Evolutionary conservation across 768 basidiomycete genomes (phyloP).

Genomic region (Naganishia onofrii): DNA sequence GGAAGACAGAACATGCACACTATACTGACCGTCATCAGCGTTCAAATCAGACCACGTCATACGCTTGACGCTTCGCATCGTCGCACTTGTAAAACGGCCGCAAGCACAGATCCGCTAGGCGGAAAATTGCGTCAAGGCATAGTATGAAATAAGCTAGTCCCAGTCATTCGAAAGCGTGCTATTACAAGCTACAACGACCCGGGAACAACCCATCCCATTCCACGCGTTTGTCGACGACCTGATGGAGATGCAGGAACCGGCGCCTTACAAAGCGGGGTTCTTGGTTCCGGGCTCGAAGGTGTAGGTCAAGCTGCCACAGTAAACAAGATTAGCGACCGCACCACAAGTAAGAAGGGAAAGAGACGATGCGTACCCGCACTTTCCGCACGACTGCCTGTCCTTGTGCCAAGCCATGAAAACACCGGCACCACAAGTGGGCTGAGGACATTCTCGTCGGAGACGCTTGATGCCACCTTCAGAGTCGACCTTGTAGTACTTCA

Average conservation of each 20-base stretch:
- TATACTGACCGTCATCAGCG: no score
- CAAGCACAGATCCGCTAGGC: no score
- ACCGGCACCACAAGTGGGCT: slow-evolving; percentile 56
- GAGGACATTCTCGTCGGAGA: slow-evolving; percentile 83
- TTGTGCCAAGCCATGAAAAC: slow-evolving; percentile 91
- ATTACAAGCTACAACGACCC: slow-evolving; percentile 2
- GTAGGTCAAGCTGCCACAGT: slow-evolving; percentile 45
- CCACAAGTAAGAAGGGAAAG: background rate
- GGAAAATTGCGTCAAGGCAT: no score
- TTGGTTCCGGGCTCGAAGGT: slow-evolving; percentile 51
- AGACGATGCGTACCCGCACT: slow-evolving; percentile 47
- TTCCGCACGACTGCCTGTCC: slow-evolving; percentile 94
- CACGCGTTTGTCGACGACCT: no score
- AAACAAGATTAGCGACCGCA: background rate
- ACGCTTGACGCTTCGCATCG: no score
- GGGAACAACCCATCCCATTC: background rate
- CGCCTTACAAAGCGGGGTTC: slow-evolving; percentile 40
- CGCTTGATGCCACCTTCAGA: slow-evolving; percentile 99
- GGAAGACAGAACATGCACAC: no score
- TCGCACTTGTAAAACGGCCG: no score
- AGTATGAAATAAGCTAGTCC: background rate
- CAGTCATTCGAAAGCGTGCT: background rate
- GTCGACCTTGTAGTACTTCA: slow-evolving; percentile 99
- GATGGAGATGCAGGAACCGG: background rate
- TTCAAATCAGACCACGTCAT: no score